Conservation (phyloP, 1,139 yeast genomes). For the Kluyveromyces marxianus region DNA sequence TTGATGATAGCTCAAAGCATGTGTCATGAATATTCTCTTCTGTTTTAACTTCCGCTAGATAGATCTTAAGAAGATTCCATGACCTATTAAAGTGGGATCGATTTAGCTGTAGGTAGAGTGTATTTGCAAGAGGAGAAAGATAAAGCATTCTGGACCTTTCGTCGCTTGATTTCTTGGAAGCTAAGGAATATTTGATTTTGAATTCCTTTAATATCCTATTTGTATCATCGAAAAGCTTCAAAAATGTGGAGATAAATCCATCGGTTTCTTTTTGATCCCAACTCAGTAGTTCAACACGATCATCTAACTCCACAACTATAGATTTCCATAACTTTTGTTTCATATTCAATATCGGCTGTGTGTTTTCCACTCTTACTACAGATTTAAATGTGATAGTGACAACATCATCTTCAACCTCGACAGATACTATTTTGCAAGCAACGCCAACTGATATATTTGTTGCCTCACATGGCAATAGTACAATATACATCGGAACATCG, state of each 20-base stretch:
- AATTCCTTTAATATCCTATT: conserved; percentile 24
- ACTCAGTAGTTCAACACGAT: conserved; percentile 15
- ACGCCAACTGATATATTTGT: conserved; percentile 35
- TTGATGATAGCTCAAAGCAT: conserved; percentile 28
- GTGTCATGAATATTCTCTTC: conserved; percentile 12
- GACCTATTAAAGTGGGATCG: conserved; percentile 23
- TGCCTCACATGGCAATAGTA: conserved; percentile 24
- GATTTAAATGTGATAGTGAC: conserved; percentile 49
- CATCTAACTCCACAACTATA: conserved; percentile 15
- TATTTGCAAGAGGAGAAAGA: conserved; percentile 55
- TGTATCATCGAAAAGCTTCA: conserved; percentile 26
- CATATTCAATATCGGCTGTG: conserved; percentile 30
- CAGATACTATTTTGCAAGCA: conserved; percentile 42
- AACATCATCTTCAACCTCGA: conserved; percentile 40
- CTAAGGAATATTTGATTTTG: conserved; percentile 13
- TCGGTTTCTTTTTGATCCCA: conserved; percentile 19
- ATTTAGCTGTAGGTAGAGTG: conserved; percentile 45
- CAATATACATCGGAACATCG: conserved; percentile 31
- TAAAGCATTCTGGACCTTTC: conserved; percentile 36
- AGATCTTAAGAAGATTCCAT: conserved; percentile 19
- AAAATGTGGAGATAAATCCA: conserved; percentile 28
- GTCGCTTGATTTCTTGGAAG: conserved; percentile 11
- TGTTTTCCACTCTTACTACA: conserved; percentile 39
- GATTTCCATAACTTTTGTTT: conserved; percentile 31
- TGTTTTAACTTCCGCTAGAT: conserved; percentile 23